These are phyloP conservation scores for Phanerochaete sordida DNA, from an alignment of 768 basidiomycete genomes.

Conservation along the genomic window DNA sequence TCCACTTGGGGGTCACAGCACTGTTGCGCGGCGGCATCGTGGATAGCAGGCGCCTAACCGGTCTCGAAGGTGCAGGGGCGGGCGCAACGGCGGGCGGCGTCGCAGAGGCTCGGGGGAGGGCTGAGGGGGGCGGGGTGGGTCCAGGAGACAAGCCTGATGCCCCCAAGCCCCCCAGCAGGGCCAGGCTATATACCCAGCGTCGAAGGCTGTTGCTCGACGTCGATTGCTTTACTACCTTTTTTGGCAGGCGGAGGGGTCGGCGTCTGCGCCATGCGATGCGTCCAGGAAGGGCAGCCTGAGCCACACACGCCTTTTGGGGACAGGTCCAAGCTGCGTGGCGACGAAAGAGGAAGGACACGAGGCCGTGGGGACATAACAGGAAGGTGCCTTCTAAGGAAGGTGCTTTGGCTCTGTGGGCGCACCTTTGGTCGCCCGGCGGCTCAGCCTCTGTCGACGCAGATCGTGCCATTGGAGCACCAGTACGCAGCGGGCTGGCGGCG, in stretches of 20 bases:
- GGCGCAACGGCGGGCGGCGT: background rate
- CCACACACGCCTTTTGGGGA: background rate
- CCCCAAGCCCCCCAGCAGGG: background rate
- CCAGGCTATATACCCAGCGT: background rate
- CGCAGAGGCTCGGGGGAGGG: background rate
- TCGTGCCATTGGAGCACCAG: background rate
- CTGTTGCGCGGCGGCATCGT: background rate
- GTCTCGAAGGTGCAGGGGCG: background rate
- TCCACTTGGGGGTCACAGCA: background rate
- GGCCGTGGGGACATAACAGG: background rate
- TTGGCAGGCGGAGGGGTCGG: background rate
- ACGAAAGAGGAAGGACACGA: background rate
- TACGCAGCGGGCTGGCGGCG: background rate
- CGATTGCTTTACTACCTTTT: background rate
- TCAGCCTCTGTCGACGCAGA: background rate
- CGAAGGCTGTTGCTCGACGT: background rate
- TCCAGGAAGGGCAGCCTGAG: too few species aligned
- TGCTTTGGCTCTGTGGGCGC: background rate
- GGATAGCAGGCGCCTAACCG: background rate
- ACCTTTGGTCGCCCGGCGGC: background rate
- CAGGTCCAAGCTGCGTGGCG: background rate
- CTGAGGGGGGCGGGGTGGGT: background rate
- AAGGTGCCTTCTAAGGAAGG: background rate
- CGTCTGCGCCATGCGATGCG: background rate
- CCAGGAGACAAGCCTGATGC: background rate